Percentiles rank a stretch among this genome's conserved stretches.
Evolutionary conservation across 257 asterid genomes (phyloP).

Genomic region (Salvia rosmarinus): DNA sequence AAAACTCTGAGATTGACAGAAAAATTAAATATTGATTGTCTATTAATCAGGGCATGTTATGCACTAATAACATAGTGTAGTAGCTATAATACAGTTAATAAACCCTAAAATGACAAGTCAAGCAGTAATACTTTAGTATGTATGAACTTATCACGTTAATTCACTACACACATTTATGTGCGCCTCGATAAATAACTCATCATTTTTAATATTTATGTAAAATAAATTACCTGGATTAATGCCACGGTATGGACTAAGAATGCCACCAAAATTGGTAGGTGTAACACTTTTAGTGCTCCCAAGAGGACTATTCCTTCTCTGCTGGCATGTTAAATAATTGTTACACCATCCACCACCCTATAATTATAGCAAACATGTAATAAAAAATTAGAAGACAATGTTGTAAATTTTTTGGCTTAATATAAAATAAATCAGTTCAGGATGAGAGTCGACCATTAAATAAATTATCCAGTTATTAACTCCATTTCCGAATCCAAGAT

Average conservation of each 20-base stretch:
- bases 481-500: not conserved
- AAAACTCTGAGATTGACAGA: conserved; percentile 35
- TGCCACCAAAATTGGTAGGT: conserved; percentile 7
- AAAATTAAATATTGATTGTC: not conserved
- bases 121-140: no score
- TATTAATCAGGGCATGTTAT: no score
- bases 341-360: conserved; percentile 25
- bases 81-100: no score
- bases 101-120: no score
- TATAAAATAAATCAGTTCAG: no score
- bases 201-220: no score
- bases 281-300: conserved; percentile 3
- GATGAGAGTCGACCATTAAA: not conserved
- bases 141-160: no score
- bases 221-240: conserved; percentile 11
- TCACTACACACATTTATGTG: no score
- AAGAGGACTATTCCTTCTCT: not conserved
- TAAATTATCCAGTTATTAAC: conserved; percentile 9
- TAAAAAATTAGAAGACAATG: not conserved
- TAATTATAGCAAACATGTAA: not conserved
- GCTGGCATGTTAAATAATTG: conserved; percentile 1
- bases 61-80: no score
- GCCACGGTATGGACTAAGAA: not conserved
- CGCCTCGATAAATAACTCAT: no score
- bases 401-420: no score